Evolutionary conservation across 169 alveolate genomes (phyloP).

Genomic region (Eimeria maxima): DNA sequence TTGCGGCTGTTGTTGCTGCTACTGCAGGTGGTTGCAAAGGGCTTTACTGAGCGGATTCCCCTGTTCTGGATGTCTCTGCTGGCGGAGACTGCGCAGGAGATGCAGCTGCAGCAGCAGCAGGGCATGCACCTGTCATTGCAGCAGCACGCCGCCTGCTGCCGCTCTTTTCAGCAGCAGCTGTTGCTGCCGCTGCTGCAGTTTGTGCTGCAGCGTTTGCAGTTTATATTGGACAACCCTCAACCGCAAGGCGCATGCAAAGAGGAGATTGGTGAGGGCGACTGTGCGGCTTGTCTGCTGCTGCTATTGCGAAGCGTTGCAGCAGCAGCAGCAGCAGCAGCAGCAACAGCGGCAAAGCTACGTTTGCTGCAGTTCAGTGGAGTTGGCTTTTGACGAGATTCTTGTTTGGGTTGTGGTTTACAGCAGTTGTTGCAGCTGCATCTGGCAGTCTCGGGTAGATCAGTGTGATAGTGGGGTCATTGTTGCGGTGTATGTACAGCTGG

Average conservation of each 20-base stretch:
- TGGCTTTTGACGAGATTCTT: too few relatives aligned
- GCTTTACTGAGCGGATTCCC: constrained; percentile 10
- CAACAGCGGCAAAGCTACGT: constrained; percentile 82
- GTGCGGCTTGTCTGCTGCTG: constrained; percentile 3
- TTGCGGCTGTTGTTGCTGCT: constrained; percentile 65
- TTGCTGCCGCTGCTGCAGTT: constrained; percentile 59
- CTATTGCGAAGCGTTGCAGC: constrained; percentile 34
- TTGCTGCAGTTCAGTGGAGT: too few relatives aligned
- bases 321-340: background rate
- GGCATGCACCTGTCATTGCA: constrained; percentile 38
- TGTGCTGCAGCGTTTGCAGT: constrained; percentile 72
- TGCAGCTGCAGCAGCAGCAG: constrained; percentile 71
- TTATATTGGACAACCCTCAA: background rate
- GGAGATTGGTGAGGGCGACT: constrained; percentile 15
- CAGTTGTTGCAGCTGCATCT: constrained; percentile 92
- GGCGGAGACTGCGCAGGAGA: constrained; percentile 58
- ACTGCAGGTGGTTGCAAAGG: constrained; percentile 52
- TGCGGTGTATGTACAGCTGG: constrained; percentile 97
- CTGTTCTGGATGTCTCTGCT: constrained; percentile 45
- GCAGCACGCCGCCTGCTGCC: constrained; percentile 41
- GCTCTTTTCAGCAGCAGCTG: constrained; percentile 36
- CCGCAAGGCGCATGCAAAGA: background rate
- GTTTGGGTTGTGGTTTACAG: too few relatives aligned
- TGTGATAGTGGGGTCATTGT: too few relatives aligned
- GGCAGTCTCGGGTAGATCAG: too few relatives aligned